A percentile compares a stretch with the other conserved stretches of the same genome.
Conservation (phyloP, 345 rosid genomes). For the Brassica nigra region DNA sequence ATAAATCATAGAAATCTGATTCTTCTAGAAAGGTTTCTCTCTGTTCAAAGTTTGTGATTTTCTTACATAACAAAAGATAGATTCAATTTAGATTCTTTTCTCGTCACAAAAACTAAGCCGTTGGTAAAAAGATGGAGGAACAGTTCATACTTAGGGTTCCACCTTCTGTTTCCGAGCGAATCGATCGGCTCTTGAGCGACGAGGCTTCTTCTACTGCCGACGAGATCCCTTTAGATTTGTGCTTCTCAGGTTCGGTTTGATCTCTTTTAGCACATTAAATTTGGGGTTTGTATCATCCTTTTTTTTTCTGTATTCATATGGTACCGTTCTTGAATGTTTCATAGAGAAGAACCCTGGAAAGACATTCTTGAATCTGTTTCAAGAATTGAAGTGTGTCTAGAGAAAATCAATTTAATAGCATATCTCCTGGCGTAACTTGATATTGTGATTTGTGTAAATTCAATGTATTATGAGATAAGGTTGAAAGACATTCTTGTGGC, state of each 20-base stretch:
- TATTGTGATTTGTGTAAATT: background rate
- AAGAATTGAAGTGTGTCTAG: background rate
- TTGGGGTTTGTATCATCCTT: background rate
- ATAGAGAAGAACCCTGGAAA: background rate
- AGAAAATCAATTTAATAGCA: background rate
- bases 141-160: constrained; percentile 95
- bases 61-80: background rate
- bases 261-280: constrained; percentile 4
- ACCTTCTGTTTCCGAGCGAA: constrained; percentile 77
- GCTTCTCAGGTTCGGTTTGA: constrained; percentile 63
- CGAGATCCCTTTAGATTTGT: constrained; percentile 81
- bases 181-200: constrained; percentile 72
- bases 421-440: background rate
- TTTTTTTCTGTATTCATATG: background rate
- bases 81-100: background rate
- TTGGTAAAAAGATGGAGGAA: constrained; percentile 64
- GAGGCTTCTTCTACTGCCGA: constrained; percentile 59
- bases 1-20: background rate
- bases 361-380: constrained; percentile 5
- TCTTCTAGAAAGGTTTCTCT: background rate
- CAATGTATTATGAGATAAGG: background rate
- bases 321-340: background rate
- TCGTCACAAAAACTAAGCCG: background rate
- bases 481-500: background rate
- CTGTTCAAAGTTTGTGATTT: background rate